Evolutionary conservation across 306 rosid species (phyloP), one percentile per base, ranked within the genome.

Genomic region (Sesbania bispinosa): DNA sequence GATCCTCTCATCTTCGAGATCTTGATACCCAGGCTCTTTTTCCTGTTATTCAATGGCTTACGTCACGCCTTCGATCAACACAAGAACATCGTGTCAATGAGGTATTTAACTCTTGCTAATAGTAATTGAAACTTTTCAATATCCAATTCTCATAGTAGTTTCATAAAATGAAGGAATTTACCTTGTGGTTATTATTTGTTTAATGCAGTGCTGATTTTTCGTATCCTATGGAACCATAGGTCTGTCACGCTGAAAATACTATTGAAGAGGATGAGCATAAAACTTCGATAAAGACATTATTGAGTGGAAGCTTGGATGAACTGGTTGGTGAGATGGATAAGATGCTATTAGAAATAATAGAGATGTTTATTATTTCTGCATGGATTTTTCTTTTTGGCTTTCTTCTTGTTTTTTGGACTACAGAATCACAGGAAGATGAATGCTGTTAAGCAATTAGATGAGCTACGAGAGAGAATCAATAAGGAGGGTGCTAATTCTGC

Each of bases 31-130:
- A 79, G 3, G 39, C 33, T 27, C 30, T 84, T 54, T 62, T 85
- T 4, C 86, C 89, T 3, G 89, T 84, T 9, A 36, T 78, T 20
- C 85, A 74, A 16, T 87, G 89, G 89, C 81, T 84, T 29, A 43
- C 73, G 29, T 67, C 69, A 16, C 80, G 79, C 54, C 30, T 82
- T 59, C 62, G 52, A 46, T 67, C 13, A 39, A 32, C 42, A 4
- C 77, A 26, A 51, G 64, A 55, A 57, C 58, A 48, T 10, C 23
- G 47, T 23, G 48, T 14, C 78, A 46, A 36, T 26, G 70, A 77
- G 88, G 85, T 77, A 53, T 63, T 20, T 1, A 4, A 68, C 58
- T 20, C n/a, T 41, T 42, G 63, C 19, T 11, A 30, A 32, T 23
- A 32, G 42, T 45, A 36, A 67, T 6, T 33, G 45, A 43, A 14